A percentile compares a stretch with the other conserved stretches of the same genome.
Conservation (phyloP, 805 yeast species). For the Metschnikowia lochheadii region DNA sequence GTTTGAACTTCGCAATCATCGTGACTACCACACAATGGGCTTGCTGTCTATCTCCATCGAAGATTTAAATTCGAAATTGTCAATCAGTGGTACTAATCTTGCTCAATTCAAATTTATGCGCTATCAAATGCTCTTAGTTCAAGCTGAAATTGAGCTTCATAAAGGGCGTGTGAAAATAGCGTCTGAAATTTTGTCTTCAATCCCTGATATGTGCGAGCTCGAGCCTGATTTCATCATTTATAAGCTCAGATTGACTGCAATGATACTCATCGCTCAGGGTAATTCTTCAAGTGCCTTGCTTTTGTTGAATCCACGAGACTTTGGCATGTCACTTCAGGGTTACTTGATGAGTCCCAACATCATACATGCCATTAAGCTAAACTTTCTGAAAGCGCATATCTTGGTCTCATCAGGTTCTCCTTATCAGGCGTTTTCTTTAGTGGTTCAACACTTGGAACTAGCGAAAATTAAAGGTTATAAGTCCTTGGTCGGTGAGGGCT, state of each 20-base stretch:
- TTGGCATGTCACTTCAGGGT: not conserved
- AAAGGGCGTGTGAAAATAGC: constrained; percentile 36
- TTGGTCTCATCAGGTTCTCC: constrained; percentile 42
- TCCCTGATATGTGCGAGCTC: constrained; percentile 20
- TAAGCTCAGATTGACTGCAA: constrained; percentile 6
- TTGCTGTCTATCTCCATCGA: not conserved
- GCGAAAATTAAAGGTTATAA: constrained; percentile 46
- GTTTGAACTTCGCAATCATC: constrained; percentile 35
- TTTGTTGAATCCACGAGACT: not conserved
- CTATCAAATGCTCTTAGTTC: constrained; percentile 37
- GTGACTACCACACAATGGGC: constrained; percentile 23
- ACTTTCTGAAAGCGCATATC: constrained; percentile 44
- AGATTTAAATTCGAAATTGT: not conserved
- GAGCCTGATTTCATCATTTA: constrained; percentile 8
- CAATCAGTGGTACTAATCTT: constrained; percentile 16
- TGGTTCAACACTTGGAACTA: constrained; percentile 46
- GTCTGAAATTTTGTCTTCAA: constrained; percentile 29
- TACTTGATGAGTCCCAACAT: constrained; percentile 23
- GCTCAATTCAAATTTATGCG: constrained; percentile 42
- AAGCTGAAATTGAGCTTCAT: constrained; percentile 33
- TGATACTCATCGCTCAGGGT: constrained; percentile 14
- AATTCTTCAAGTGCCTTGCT: constrained; percentile 21
- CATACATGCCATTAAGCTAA: constrained; percentile 44
- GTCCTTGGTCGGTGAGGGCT: constrained; percentile 43
- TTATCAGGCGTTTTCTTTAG: constrained; percentile 46